Conservation (phyloP, 2,329 filamentous ascomycete species). For the Fusarium piperis region DNA sequence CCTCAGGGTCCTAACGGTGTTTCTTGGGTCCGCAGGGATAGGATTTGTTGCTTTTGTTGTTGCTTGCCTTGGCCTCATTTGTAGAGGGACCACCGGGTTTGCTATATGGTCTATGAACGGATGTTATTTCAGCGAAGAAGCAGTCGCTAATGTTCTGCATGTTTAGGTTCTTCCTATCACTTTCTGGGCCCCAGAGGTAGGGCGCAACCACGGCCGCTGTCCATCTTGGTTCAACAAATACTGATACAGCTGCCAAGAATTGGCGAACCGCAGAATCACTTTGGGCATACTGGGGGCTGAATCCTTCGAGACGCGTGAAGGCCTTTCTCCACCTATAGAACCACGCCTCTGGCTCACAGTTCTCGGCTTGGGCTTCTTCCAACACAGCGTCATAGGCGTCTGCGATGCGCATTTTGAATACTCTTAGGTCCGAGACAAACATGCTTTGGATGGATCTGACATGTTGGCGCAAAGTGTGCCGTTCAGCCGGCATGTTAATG, state of each 20-base stretch:
- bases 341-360: not conserved
- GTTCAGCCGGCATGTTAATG: not conserved
- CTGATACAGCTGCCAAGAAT: not conserved
- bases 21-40: not conserved
- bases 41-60: not conserved
- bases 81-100: not conserved
- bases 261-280: not conserved
- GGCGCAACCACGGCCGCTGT: not conserved
- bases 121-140: not conserved
- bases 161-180: not conserved
- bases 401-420: not conserved
- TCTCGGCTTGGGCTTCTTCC: not conserved
- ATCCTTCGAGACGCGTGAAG: not conserved
- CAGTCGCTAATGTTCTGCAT: not conserved
- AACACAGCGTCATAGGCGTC: not conserved
- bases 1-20: not conserved
- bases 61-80: not conserved
- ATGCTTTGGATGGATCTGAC: not conserved
- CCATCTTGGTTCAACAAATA: not conserved
- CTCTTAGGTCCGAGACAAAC: not conserved
- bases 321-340: not conserved
- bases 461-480: not conserved
- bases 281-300: not conserved
- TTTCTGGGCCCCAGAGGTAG: not conserved
- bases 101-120: not conserved